Evolutionary conservation across 2,329 filamentous ascomycete genomes (phyloP), one percentile per base, ranked within the genome.

Genomic region (Trichoderma atrobrunneum): DNA sequence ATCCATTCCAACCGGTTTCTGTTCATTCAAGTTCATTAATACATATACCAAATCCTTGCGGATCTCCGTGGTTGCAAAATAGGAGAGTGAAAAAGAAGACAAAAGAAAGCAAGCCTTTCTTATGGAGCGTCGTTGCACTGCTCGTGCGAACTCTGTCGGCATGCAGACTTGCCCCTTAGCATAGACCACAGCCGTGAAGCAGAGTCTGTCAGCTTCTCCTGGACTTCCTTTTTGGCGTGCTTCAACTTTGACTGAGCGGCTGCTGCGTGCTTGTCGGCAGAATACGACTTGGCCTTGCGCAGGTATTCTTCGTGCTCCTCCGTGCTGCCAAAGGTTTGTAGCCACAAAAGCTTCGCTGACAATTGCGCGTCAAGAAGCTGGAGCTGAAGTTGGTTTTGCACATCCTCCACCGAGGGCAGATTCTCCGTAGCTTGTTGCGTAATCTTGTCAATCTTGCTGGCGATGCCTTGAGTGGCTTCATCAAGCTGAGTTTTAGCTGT

Each of bases 301-400:
- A 82, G 75, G 73, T 89, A 89, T 3, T 80, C 80, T 3, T 81
- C 77, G 66, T 85, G 81, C 75, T 88, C 85, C 18, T 84, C 81
- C 3, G 76, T 78, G 75, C 84, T 86, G 24, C 87, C 86, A 65
- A 84, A 86, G 36, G 88, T 64, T 77, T 84, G 86, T 64, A 90
- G 80, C 87, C 87, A 90, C 80, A 85, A 83, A 36, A 89, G 81
- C 78, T 85, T 88, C 16, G 88, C 88, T 57, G 81, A 81, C 30
- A 91, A 81, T 76, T 89, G 88, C 16, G 88, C 86, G 51, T 83
- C 83, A 32, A 89, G 79, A 11, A 90, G 74, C 1, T 81, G 79
- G 6, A 88, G 78, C 30, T 84, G 79, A 2, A 86, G 75, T 59
- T 84, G 83, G 8, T 84, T 79, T 64, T 83, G 79, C 2, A 82